Evolutionary conservation across 2,329 filamentous ascomycete genomes (phyloP), one percentile per base, ranked within the genome.

Genomic region (Penicillium sp.): DNA sequence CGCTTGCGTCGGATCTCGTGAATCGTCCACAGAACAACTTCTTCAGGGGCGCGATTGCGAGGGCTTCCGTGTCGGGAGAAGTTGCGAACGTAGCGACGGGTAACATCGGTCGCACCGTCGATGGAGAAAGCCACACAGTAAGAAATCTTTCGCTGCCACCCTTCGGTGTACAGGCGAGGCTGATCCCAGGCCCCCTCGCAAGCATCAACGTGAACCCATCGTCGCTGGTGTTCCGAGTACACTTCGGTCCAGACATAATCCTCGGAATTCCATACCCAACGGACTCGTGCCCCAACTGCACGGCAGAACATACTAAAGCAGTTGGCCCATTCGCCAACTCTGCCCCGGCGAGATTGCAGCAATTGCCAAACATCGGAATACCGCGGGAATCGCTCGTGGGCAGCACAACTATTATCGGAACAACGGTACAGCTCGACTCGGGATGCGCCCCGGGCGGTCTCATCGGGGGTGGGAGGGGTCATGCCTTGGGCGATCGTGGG

Each of bases 301-400:
- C 93, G 86, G 79, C 93, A 97, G 50, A 99, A 83, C 94, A 97
- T 97, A 77, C 88, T 93, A 78, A 99, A 99, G 81, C 92, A 97
- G 77, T 97, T 97, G 63, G 91, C 91, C 91, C 94, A 97, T 78
- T 99, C 94, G 59, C 94, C 94, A 58, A 88, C 88, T 64, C 94
- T 87, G 35, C 94, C 94, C 64, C 89, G 84, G 64, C 90, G 82
- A 28, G 91, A 95, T 73, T 97, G 89, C 41, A 99, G 78, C 58
- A 97, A 77, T 48, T 91, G 88, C 87, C 95, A 97, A 26, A 96
- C 93, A 71, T 99, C 93, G 57, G 90, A 93, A 73, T 96, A 97
- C 58, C 94, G 85, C 37, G 94, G 92, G 65, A 97, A 99, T 61
- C 93, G 86, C 73, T 97, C 93, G 69, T 87, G 91, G 28, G 86